phyloP scores from a whole-genome alignment of 2,329 filamentous ascomycete genomes.

The Zymoseptoria passerinii region DNA sequence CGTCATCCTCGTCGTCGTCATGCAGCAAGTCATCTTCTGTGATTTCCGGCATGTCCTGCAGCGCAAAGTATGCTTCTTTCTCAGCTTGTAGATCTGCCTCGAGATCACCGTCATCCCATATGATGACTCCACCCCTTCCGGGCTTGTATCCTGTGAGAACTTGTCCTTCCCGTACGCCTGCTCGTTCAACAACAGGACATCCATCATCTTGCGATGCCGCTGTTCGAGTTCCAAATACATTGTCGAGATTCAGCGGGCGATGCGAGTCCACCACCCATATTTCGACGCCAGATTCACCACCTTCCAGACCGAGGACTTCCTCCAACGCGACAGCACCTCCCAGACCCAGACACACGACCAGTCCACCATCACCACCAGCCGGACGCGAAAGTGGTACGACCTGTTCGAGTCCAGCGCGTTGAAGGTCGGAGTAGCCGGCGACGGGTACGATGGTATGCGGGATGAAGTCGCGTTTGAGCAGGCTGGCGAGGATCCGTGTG shows the following conservation, averaged over 20 bases:
- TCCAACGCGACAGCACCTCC: conserved; percentile 86
- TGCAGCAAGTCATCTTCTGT: conserved; percentile 63
- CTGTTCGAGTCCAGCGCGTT: conserved; percentile 67
- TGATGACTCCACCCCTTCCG: conserved; percentile 78
- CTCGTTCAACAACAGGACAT: conserved; percentile 32
- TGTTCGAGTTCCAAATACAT: conserved; percentile 60
- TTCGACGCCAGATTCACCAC: conserved; percentile 66
- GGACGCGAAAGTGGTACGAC: conserved; percentile 80
- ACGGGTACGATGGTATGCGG: conserved; percentile 95
- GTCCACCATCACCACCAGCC: conserved; percentile 74
- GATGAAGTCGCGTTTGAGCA: conserved; percentile 97
- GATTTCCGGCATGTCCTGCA: conserved; percentile 84
- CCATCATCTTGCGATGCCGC: conserved; percentile 27
- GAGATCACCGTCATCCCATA: conserved; percentile 94
- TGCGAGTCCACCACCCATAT: conserved; percentile 91
- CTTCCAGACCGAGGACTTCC: conserved; percentile 66
- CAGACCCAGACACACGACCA: conserved; percentile 86
- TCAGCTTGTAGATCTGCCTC: conserved; percentile 69
- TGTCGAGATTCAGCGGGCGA: conserved; percentile 88
- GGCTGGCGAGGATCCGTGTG: conserved; percentile 81
- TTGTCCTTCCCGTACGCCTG: conserved; percentile 64
- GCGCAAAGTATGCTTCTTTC: conserved; percentile 72
- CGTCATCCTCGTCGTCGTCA: conserved; percentile 49
- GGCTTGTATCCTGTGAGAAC: conserved; percentile 65
- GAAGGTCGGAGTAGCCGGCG: conserved; percentile 81